phyloP scores from a whole-genome alignment of 148 eudicot genomes.

The Diospyros kaki region DNA sequence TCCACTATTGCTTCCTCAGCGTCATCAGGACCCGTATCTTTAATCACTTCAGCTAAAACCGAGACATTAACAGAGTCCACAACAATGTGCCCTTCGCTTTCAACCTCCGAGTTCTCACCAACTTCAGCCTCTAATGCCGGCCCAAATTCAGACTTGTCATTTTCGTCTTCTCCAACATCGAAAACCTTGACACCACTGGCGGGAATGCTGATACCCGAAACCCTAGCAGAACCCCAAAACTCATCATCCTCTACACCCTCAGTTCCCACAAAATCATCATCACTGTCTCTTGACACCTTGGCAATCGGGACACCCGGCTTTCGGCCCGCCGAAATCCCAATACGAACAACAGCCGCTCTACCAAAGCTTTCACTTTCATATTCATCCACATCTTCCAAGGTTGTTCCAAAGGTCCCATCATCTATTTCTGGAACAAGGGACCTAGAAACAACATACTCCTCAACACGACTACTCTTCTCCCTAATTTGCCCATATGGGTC shows the following conservation, averaged over 20 bases:
- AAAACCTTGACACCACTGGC: slow-evolving; percentile 20
- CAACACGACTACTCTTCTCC: slow-evolving; percentile 15
- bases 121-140: slow-evolving; percentile 12
- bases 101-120: background rate
- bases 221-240: slow-evolving; percentile 20
- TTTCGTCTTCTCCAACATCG: slow-evolving; percentile 23
- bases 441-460: slow-evolving; percentile 12
- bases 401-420: background rate
- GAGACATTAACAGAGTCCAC: background rate
- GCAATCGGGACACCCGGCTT: slow-evolving; percentile 31
- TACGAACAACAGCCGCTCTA: background rate
- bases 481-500: slow-evolving; percentile 16
- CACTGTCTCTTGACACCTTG: slow-evolving; percentile 36
- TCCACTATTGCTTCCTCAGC: slow-evolving; percentile 1
- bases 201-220: slow-evolving; percentile 18
- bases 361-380: slow-evolving; percentile 3
- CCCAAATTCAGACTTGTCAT: slow-evolving; percentile 13
- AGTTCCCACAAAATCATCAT: slow-evolving; percentile 26
- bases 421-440: slow-evolving; percentile 13
- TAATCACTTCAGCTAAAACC: slow-evolving; percentile 3
- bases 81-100: slow-evolving; percentile 4
- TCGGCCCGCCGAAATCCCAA: background rate
- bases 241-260: slow-evolving; percentile 26
- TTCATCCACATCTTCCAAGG: background rate
- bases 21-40: slow-evolving; percentile 7